Evolutionary conservation across 2,329 filamentous ascomycete genomes (phyloP).

Genomic region (Xylaria multiplex): DNA sequence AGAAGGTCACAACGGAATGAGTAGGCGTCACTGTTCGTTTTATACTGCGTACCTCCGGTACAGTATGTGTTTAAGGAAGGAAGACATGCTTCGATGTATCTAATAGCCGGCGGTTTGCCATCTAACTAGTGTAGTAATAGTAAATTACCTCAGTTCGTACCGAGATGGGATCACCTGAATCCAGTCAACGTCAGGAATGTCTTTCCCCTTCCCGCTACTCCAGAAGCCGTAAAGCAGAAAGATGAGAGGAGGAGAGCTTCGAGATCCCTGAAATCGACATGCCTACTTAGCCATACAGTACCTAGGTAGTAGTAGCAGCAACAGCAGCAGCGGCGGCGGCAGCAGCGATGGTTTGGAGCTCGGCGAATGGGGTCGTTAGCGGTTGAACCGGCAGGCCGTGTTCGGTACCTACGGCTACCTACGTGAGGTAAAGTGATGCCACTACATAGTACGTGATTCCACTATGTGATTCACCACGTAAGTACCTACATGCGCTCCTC

Average conservation of each 20-base stretch:
- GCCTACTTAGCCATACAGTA: not conserved
- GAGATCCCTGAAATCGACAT: constrained; percentile 20
- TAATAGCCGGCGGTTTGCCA: constrained; percentile 7
- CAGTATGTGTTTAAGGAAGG: no score
- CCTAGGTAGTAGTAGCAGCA: no score
- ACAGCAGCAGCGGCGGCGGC: no score
- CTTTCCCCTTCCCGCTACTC: not conserved
- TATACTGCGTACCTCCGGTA: constrained; percentile 17
- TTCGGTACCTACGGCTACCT: constrained; percentile 13
- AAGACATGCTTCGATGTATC: not conserved
- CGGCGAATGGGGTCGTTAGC: constrained; percentile 29
- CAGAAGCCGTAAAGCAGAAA: constrained; percentile 6
- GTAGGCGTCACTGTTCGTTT: constrained; percentile 19
- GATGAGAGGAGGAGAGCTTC: constrained; percentile 1
- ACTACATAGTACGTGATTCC: no score
- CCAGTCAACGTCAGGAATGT: constrained; percentile 18
- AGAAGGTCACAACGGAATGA: constrained; percentile 5
- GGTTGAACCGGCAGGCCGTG: constrained; percentile 21
- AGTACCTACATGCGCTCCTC: not conserved
- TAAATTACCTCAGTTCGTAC: constrained; percentile 24
- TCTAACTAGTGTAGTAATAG: constrained; percentile 12
- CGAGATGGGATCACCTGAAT: constrained; percentile 28
- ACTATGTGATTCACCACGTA: not conserved
- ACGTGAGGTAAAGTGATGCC: not conserved
- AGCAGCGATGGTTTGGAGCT: not conserved